Conservation (phyloP, 805 yeast species). For the Candida jianshihensis region DNA sequence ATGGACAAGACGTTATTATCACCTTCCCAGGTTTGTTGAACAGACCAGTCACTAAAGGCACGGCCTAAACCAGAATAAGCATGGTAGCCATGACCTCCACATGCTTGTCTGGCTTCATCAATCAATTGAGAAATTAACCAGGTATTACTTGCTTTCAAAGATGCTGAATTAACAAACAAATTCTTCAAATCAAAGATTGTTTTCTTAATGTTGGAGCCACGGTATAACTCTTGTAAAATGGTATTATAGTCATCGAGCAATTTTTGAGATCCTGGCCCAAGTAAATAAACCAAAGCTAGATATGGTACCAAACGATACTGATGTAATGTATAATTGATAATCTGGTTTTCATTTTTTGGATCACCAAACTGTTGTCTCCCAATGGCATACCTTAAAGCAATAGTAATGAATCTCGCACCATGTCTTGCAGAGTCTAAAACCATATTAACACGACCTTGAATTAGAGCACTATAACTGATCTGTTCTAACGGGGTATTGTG, state of each 20-base stretch:
- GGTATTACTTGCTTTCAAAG: slow-evolving; percentile 82
- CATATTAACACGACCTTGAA: slow-evolving; percentile 87
- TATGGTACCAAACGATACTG: slow-evolving; percentile 85
- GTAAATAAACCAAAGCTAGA: slow-evolving; percentile 70
- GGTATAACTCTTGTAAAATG: slow-evolving; percentile 48
- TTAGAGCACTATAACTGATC: slow-evolving; percentile 78
- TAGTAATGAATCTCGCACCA: slow-evolving; percentile 70
- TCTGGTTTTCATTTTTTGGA: slow-evolving; percentile 54
- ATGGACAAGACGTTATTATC: slow-evolving; percentile 84
- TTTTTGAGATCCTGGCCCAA: slow-evolving; percentile 63
- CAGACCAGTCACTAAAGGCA: slow-evolving; percentile 90
- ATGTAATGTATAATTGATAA: slow-evolving; percentile 83
- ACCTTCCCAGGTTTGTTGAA: slow-evolving; percentile 98
- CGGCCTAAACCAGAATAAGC: slow-evolving; percentile 89
- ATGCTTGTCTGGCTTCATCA: slow-evolving; percentile 86
- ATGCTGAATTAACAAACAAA: slow-evolving; percentile 77
- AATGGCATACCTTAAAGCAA: slow-evolving; percentile 76
- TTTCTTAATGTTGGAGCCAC: slow-evolving; percentile 35
- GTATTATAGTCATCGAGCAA: slow-evolving; percentile 44
- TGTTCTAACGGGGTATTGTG: slow-evolving; percentile 74
- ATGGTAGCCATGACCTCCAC: slow-evolving; percentile 96
- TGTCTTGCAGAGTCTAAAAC: slow-evolving; percentile 77
- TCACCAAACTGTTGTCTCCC: slow-evolving; percentile 54
- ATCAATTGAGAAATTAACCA: slow-evolving; percentile 78
- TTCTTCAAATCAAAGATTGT: slow-evolving; percentile 64